Evolutionary conservation across 257 asterid genomes (phyloP).

Genomic region (Salvia hispanica): DNA sequence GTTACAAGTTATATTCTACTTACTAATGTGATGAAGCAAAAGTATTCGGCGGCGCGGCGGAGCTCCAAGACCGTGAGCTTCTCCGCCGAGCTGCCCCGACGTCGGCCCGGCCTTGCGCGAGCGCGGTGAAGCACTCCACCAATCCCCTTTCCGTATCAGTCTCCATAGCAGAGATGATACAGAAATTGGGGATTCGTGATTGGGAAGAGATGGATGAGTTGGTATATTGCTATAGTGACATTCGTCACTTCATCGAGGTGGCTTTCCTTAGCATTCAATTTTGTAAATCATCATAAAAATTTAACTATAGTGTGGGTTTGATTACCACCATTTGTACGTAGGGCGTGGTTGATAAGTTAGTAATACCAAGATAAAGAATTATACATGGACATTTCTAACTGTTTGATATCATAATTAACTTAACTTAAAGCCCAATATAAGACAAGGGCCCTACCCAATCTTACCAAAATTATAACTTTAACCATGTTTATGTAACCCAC

Average conservation of each 20-base stretch:
- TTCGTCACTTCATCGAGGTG: slow-evolving; percentile 45
- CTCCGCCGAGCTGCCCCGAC: slow-evolving; percentile 62
- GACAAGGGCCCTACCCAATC: too few species aligned
- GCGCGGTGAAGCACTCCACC: slow-evolving; percentile 60
- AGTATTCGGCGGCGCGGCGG: slow-evolving; percentile 28
- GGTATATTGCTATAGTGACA: slow-evolving; percentile 32
- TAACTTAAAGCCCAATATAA: too few species aligned
- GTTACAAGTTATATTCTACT: too few species aligned
- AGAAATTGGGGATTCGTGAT: slow-evolving; percentile 50
- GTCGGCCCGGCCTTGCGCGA: slow-evolving; percentile 43
- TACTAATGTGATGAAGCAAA: slow-evolving; percentile 32
- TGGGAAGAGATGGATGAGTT: slow-evolving; percentile 74
- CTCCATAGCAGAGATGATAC: slow-evolving; percentile 54
- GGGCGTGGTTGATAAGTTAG: too few species aligned
- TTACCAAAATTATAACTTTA: too few species aligned
- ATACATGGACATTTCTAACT: too few species aligned
- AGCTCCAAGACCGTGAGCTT: slow-evolving; percentile 49
- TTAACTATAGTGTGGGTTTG: too few species aligned
- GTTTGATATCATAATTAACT: too few species aligned
- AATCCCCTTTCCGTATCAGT: slow-evolving; percentile 53
- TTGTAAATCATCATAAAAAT: too few species aligned
- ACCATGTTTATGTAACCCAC: too few species aligned
- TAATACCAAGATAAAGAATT: too few species aligned
- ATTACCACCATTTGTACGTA: too few species aligned
- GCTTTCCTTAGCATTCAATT: slow-evolving; percentile 55